phyloP scores from a whole-genome alignment of 441 rosid species.

The Adansonia madagascariensis region DNA sequence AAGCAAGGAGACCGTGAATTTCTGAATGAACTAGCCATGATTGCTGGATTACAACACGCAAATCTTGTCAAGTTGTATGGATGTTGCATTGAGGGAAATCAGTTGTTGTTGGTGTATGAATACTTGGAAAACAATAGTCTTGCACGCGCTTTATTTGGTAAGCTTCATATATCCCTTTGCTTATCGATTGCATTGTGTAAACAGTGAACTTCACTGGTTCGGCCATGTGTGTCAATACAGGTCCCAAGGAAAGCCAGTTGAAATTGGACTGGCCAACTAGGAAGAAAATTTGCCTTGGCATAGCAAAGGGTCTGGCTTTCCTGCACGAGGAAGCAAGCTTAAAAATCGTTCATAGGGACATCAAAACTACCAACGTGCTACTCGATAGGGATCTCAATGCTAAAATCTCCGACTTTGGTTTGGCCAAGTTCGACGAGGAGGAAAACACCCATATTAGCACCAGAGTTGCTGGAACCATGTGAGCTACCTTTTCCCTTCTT shows the following conservation, averaged over 20 bases:
- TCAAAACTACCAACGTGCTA: conserved; percentile 76
- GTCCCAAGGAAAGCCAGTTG: conserved; percentile 43
- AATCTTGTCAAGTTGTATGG: conserved; percentile 52
- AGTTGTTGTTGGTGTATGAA: conserved; percentile 54
- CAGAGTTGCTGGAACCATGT: conserved; percentile 79
- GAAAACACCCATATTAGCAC: conserved; percentile 85
- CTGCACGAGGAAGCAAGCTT: conserved; percentile 75
- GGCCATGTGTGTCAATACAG: conserved; percentile 18
- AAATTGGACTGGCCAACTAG: conserved; percentile 75
- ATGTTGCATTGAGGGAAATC: conserved; percentile 53
- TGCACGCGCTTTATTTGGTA: conserved; percentile 57
- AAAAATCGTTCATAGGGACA: conserved; percentile 78
- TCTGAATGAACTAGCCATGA: conserved; percentile 50
- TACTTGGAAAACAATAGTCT: conserved; percentile 61
- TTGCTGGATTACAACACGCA: conserved; percentile 54
- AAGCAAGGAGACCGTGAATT: conserved; percentile 62
- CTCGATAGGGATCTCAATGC: conserved; percentile 67
- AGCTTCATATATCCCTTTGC: background rate
- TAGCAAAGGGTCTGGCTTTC: conserved; percentile 73
- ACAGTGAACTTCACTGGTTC: background rate
- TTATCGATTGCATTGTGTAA: too few species aligned
- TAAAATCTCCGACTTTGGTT: conserved; percentile 81
- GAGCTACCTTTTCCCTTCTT: conserved; percentile 24
- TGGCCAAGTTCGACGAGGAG: conserved; percentile 80
- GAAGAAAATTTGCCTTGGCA: conserved; percentile 62